phyloP scores from a whole-genome alignment of 2,329 filamentous ascomycete genomes.

The Huntiella decipiens region DNA sequence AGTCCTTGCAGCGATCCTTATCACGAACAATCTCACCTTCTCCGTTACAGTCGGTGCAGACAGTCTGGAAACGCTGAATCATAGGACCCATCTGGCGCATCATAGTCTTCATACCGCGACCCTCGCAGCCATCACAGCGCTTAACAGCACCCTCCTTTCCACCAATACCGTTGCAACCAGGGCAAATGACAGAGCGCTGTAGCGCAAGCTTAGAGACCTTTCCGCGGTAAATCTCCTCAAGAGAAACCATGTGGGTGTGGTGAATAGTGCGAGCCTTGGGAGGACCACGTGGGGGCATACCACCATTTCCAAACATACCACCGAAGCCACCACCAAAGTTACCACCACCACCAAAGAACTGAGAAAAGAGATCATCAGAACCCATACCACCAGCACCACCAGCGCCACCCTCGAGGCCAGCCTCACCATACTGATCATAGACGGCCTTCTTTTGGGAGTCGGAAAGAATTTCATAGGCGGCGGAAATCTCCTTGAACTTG shows the following conservation, averaged over 20 bases:
- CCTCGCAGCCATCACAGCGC: slow-evolving; percentile 77
- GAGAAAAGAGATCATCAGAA: slow-evolving; percentile 86
- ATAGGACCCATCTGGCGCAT: slow-evolving; percentile 99
- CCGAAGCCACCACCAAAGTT: slow-evolving; percentile 43
- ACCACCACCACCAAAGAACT: slow-evolving; percentile 76
- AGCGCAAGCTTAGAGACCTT: slow-evolving; percentile 95
- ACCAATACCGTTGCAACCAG: slow-evolving; percentile 81
- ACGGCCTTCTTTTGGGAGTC: slow-evolving; percentile 78
- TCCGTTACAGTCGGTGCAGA: slow-evolving; percentile 94
- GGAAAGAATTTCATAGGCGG: slow-evolving; percentile 87
- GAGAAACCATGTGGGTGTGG: slow-evolving; percentile 93
- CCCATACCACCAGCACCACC: slow-evolving; percentile 79
- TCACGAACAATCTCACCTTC: slow-evolving; percentile 94
- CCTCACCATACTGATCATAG: slow-evolving; percentile 96
- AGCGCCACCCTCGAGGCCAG: slow-evolving; percentile 59
- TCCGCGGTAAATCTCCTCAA: slow-evolving; percentile 95
- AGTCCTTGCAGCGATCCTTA: slow-evolving; percentile 94
- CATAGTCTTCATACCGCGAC: slow-evolving; percentile 98
- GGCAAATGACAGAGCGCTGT: slow-evolving; percentile 92
- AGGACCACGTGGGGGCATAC: slow-evolving; percentile 63
- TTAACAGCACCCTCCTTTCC: slow-evolving; percentile 97
- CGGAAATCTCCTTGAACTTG: slow-evolving; percentile 95
- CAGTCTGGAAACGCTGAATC: slow-evolving; percentile 99
- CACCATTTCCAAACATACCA: slow-evolving; percentile 52
- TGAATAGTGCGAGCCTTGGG: slow-evolving; percentile 85